These are phyloP conservation scores for Penicillium riverlandense DNA, from an alignment of 495 filamentous ascomycete species.

Conservation along the genomic window DNA sequence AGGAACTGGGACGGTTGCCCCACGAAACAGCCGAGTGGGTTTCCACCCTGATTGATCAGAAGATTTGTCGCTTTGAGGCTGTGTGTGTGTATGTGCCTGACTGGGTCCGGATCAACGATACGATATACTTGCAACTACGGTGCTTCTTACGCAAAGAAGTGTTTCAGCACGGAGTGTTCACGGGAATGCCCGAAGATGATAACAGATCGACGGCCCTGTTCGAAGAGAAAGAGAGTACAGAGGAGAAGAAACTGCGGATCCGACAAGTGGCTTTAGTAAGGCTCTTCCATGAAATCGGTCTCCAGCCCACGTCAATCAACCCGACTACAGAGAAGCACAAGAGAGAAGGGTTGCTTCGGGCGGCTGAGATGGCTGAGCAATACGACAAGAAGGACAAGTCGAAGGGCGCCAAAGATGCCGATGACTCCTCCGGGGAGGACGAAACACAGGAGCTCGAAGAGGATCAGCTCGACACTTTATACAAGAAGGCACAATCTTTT, in stretches of 20 bases:
- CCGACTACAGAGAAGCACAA: conserved; percentile 73
- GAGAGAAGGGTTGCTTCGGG: conserved; percentile 72
- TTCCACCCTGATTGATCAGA: conserved; percentile 86
- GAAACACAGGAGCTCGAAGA: conserved; percentile 89
- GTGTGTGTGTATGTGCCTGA: conserved; percentile 88
- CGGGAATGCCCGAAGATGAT: conserved; percentile 47
- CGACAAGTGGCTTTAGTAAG: conserved; percentile 83
- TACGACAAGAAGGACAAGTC: conserved; percentile 47
- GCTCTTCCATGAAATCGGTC: conserved; percentile 81
- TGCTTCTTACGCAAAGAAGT: conserved; percentile 68
- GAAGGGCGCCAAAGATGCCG: conserved; percentile 27
- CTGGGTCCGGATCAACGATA: conserved; percentile 79
- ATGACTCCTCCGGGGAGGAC: conserved; percentile 57
- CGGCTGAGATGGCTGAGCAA: conserved; percentile 77
- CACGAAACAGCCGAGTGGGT: conserved; percentile 92
- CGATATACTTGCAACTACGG: conserved; percentile 77
- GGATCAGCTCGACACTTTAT: conserved; percentile 88
- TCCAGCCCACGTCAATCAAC: conserved; percentile 66
- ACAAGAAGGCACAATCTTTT: conserved; percentile 94
- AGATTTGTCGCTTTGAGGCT: conserved; percentile 80
- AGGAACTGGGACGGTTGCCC: conserved; percentile 83
- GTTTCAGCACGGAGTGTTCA: conserved; percentile 57
- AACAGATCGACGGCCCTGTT: conserved; percentile 67
- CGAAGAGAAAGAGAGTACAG: conserved; percentile 75
- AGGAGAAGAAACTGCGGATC: conserved; percentile 78